These are phyloP conservation scores for Litchi chinensis DNA, from an alignment of 345 rosid species.

Conservation along the genomic window DNA sequence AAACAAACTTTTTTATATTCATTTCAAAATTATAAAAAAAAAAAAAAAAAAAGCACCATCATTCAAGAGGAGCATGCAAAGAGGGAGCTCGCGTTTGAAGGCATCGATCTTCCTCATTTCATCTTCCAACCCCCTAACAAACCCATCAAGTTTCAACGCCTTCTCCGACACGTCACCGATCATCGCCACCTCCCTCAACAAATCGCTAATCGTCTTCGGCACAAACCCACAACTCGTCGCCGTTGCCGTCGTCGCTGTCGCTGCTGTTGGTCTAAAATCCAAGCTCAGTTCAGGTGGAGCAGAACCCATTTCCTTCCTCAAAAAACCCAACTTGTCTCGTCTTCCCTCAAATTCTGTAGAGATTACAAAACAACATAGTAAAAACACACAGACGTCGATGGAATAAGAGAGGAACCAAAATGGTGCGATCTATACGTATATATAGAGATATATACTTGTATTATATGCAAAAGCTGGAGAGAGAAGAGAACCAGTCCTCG, in stretches of 20 bases:
- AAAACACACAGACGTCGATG: constrained; percentile 5
- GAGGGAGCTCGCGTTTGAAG: constrained; percentile 83
- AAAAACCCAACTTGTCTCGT: not conserved
- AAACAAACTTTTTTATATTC: not conserved
- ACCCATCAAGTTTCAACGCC: constrained; percentile 48
- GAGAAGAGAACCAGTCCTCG: not conserved
- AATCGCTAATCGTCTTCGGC: constrained; percentile 56
- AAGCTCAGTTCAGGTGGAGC: constrained; percentile 69
- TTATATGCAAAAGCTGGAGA: not conserved
- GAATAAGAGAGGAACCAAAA: constrained; percentile 23
- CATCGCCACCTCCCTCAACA: constrained; percentile 49
- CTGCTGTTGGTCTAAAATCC: constrained; percentile 45
- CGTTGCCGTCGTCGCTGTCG: not conserved
- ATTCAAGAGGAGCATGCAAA: constrained; percentile 71
- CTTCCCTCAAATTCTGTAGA: not conserved
- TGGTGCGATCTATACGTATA: constrained; percentile 36
- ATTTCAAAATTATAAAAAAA: not conserved
- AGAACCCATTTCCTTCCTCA: constrained; percentile 48
- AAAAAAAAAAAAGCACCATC: constrained; percentile 58
- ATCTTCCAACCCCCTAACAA: constrained; percentile 62
- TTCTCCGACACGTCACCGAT: constrained; percentile 48
- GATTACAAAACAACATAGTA: not conserved
- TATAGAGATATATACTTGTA: constrained; percentile 20
- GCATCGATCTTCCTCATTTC: constrained; percentile 82
- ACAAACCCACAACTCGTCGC: constrained; percentile 21